Percentiles rank a stretch among this genome's conserved stretches.
phyloP scores from a whole-genome alignment of 306 rosid genomes.

The Erythrophleum fordii region DNA sequence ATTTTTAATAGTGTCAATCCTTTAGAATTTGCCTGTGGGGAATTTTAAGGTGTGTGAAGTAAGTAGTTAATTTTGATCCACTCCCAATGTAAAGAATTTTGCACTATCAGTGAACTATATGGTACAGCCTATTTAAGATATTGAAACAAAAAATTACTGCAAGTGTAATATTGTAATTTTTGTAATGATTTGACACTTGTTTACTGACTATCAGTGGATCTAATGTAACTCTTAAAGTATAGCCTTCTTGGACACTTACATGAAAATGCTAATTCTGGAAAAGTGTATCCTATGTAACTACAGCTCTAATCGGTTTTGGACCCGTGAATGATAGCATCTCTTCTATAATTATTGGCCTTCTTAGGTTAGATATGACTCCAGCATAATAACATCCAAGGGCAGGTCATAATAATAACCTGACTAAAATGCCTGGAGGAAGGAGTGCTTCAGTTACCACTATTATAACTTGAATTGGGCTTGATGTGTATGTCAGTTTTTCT shows the following conservation, averaged over 20 bases:
- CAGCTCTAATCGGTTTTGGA: neutral
- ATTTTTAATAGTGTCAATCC: neutral
- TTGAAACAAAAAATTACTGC: neutral
- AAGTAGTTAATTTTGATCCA: neutral
- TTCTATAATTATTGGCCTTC: neutral
- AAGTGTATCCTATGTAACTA: neutral
- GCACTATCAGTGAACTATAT: neutral
- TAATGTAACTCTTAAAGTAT: neutral
- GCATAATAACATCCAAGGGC: neutral
- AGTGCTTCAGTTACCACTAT: neutral
- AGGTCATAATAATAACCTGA: neutral
- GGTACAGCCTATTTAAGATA: neutral
- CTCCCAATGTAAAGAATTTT: neutral
- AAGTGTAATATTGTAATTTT: neutral
- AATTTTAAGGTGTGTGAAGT: neutral
- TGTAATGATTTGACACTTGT: neutral
- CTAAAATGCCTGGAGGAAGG: conserved; percentile 8
- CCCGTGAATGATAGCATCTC: neutral
- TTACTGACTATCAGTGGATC: neutral
- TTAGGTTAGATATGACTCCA: neutral
- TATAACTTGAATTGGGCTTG: conserved; percentile 4
- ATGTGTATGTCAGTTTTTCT: conserved; percentile 12
- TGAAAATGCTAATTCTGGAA: neutral
- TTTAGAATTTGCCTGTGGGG: neutral
- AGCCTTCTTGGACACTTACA: neutral